These are phyloP conservation scores for Botryosphaeria agaves DNA, from an alignment of 2,329 filamentous ascomycete species.

Conservation along the genomic window DNA sequence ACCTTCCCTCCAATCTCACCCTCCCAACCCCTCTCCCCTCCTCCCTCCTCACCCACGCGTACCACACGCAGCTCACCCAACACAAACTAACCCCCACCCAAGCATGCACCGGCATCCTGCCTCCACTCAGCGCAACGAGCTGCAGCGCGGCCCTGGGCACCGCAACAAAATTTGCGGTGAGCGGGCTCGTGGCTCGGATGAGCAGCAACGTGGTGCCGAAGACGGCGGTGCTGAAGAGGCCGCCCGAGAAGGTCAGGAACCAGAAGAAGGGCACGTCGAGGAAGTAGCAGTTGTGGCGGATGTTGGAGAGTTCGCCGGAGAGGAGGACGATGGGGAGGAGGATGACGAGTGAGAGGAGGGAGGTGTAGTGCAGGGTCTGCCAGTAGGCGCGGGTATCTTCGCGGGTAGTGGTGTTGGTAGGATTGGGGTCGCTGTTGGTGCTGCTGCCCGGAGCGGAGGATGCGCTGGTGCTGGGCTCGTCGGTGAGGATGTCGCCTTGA, in stretches of 20 bases:
- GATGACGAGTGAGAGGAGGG: slow-evolving; percentile 29
- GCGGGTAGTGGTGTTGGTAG: slow-evolving; percentile 9
- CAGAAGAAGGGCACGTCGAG: slow-evolving; percentile 38
- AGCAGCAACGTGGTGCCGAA: slow-evolving; percentile 31
- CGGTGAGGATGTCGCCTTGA: slow-evolving; percentile 24
- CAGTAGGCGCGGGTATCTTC: slow-evolving; percentile 29
- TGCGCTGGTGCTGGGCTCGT: slow-evolving; percentile 10
- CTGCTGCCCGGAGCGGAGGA: slow-evolving; percentile 4
- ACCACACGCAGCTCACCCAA: slow-evolving; percentile 33
- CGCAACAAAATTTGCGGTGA: slow-evolving; percentile 32
- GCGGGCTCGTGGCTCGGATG: slow-evolving; percentile 30
- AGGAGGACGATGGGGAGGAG: slow-evolving; percentile 31
- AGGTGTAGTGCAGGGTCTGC: slow-evolving; percentile 34
- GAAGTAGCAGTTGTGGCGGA: slow-evolving; percentile 35
- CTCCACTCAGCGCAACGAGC: slow-evolving; percentile 27
- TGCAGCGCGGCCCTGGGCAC: slow-evolving; percentile 32
- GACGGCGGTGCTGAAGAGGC: slow-evolving; percentile 28
- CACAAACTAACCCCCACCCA: slow-evolving; percentile 35
- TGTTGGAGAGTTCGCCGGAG: slow-evolving; percentile 30
- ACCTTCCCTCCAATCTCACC: slow-evolving; percentile 16
- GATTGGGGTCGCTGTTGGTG: slow-evolving; percentile 3
- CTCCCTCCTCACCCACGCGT: slow-evolving; percentile 22
- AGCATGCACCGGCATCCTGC: slow-evolving; percentile 30
- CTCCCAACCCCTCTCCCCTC: slow-evolving; percentile 19
- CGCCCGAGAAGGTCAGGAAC: slow-evolving; percentile 33